Evolutionary conservation across 2,329 filamentous ascomycete species (phyloP).

Genomic region (Magnaporthiopsis poae): DNA sequence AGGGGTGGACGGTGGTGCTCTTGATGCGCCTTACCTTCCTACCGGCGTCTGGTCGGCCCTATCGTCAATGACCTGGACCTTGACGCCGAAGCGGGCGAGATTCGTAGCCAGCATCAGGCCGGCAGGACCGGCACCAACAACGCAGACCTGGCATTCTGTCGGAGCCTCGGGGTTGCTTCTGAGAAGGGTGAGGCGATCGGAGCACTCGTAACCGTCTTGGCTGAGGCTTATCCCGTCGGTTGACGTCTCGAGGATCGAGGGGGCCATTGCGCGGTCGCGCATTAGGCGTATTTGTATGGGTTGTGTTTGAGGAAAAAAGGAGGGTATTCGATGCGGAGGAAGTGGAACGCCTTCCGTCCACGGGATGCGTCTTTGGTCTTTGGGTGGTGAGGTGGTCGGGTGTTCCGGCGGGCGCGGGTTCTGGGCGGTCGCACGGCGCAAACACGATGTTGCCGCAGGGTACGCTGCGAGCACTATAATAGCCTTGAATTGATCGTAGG

Average conservation of each 20-base stretch:
- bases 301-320: not conserved
- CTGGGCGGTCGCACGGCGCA: not conserved
- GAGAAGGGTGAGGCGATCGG: conserved; percentile 38
- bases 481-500: not conserved
- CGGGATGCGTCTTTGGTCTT: not conserved
- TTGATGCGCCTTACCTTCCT: conserved; percentile 14
- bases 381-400: not conserved
- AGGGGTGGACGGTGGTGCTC: conserved; percentile 4
- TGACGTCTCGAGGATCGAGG: conserved; percentile 26
- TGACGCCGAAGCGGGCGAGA: conserved; percentile 50
- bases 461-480: not conserved
- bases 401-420: too few relatives aligned
- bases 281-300: not conserved
- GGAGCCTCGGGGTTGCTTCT: conserved; percentile 39
- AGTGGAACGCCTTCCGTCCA: not conserved
- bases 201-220: conserved; percentile 23
- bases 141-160: conserved; percentile 28
- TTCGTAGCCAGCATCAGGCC: conserved; percentile 46
- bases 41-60: conserved; percentile 45
- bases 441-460: not conserved
- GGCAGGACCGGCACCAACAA: conserved; percentile 47
- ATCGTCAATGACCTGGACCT: conserved; percentile 48
- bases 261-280: conserved; percentile 21
- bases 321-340: not conserved
- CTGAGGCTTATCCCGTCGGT: conserved; percentile 21